These are phyloP conservation scores for Harrya chromipes DNA, from an alignment of 768 basidiomycete species.

Conservation along the genomic window DNA sequence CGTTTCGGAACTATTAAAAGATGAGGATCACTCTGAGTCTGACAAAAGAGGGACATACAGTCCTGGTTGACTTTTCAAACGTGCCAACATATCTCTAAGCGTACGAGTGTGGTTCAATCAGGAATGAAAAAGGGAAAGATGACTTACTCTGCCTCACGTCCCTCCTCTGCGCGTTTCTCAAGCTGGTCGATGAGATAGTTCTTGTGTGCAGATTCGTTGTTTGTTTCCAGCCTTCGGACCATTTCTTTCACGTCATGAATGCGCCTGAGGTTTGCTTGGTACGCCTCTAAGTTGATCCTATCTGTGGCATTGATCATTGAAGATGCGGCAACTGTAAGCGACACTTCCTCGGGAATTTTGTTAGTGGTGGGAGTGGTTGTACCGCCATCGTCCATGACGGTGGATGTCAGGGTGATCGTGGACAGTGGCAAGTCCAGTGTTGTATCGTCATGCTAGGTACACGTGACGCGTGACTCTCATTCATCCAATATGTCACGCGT, in stretches of 20 bases:
- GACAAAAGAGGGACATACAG: slow-evolving; percentile 12
- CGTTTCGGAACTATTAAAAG: slow-evolving; percentile 10
- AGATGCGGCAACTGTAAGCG: slow-evolving; percentile 21
- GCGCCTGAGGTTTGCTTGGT: slow-evolving; percentile 23
- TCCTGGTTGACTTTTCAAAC: slow-evolving; percentile 10
- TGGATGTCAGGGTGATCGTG: background rate
- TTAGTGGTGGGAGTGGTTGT: slow-evolving; percentile 2
- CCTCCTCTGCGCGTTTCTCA: slow-evolving; percentile 37
- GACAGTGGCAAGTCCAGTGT: too few species aligned
- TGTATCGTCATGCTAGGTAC: background rate
- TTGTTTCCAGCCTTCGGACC: slow-evolving; percentile 27
- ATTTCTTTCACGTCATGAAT: slow-evolving; percentile 32
- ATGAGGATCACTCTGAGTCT: background rate
- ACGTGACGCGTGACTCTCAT: background rate
- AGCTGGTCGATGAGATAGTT: slow-evolving; percentile 35
- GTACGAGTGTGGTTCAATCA: background rate
- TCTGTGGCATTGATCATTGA: slow-evolving; percentile 26
- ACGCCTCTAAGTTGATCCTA: slow-evolving; percentile 16
- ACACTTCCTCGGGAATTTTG: slow-evolving; percentile 6
- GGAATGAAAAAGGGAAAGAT: background rate
- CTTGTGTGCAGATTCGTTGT: slow-evolving; percentile 42
- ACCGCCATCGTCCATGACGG: slow-evolving; percentile 18
- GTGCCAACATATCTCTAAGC: slow-evolving; percentile 20
- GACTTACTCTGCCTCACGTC: slow-evolving; percentile 45
- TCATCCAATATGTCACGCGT: slow-evolving; percentile 13